Base-by-base conservation (phyloP, 1,284 basidiomycete genomes). In the Trichosporon sp. region DNA sequence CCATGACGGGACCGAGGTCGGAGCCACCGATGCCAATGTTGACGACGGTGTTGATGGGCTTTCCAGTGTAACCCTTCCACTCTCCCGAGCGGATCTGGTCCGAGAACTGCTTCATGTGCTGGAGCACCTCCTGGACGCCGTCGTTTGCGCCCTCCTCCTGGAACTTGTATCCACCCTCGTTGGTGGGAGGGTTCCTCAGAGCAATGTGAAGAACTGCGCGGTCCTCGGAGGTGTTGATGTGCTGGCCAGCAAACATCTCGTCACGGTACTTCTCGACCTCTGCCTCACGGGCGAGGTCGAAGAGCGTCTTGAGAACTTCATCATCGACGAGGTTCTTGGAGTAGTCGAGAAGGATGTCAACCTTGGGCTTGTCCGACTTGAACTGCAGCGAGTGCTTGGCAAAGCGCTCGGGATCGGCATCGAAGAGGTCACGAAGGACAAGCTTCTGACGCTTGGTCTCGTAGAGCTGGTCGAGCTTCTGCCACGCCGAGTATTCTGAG, bases 21-120 rank as follows among this genome's bases (percentile, higher is more conserved):
- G 94, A 97, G 61, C 95, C 95, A 68, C 95, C 96, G 76, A 99
- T 99, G 71, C 95, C 95, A 73, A 99, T 97, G 84, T 98, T 99
- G 78, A 99, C 94, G 81, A 99, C 88, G 61, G 92, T 88, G 76
- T 89, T 87, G 85, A 99, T 98, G 19, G 86, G 76, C 84, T 98
- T 97, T 65, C 95, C 95, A 0, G 94, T 96, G 84, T 96, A 98
- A 32, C 96, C 96, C 82, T 91, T 97, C 92, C 93, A 95, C 56
- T 83, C 84, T 31, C 95, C 95, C 67, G 85, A 89, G 67, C 95
- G 86, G 57, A 99, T 87, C 37, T 87, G 83, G 46, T 96, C 88
- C 60, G 89, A 86, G 83, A 99, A 99, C 77, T 86, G 83, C 80
- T 91, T 90, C 78, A 99, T 98, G 82, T 98, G 96, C 36, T 87